Evolutionary conservation across 106 monocot species (phyloP).

Genomic region (Dendrobium officinale): DNA sequence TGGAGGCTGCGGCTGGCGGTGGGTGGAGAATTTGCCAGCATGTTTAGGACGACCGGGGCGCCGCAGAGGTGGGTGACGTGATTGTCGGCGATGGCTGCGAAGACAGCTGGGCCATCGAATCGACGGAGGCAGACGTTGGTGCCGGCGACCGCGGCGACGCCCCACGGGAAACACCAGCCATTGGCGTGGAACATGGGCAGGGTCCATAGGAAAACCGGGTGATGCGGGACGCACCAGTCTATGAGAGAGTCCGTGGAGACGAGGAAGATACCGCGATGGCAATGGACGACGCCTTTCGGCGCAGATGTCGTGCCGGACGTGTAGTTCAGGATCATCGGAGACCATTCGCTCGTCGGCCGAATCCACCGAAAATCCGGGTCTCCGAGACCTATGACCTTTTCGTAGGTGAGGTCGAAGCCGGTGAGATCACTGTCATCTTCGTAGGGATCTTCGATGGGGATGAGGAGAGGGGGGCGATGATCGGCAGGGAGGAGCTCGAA

Average conservation of each 20-base stretch:
- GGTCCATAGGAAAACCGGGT: conserved; percentile 69
- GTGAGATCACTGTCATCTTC: background rate
- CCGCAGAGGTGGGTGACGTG: conserved; percentile 73
- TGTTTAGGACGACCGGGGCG: conserved; percentile 80
- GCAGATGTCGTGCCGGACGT: conserved; percentile 84
- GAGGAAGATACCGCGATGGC: conserved; percentile 65
- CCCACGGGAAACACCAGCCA: conserved; percentile 82
- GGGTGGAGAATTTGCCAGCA: conserved; percentile 46
- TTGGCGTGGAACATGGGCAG: conserved; percentile 93
- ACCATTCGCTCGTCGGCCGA: conserved; percentile 53
- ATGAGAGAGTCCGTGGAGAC: conserved; percentile 38
- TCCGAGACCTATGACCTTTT: conserved; percentile 35
- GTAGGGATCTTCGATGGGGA: conserved; percentile 32
- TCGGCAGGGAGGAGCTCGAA: conserved; percentile 12
- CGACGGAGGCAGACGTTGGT: conserved; percentile 81
- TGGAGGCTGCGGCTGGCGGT: conserved; percentile 8
- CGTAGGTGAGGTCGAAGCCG: conserved; percentile 24
- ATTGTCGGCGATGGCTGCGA: conserved; percentile 31
- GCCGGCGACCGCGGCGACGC: conserved; percentile 64
- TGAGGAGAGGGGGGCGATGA: conserved; percentile 11
- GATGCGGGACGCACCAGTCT: conserved; percentile 47
- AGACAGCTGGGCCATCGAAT: conserved; percentile 40
- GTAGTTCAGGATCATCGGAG: conserved; percentile 76
- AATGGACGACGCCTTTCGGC: conserved; percentile 82
- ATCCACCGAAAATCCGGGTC: conserved; percentile 62